These are phyloP conservation scores for Glebionis coronaria DNA, from an alignment of 129 eudicot genomes.

Conservation along the genomic window DNA sequence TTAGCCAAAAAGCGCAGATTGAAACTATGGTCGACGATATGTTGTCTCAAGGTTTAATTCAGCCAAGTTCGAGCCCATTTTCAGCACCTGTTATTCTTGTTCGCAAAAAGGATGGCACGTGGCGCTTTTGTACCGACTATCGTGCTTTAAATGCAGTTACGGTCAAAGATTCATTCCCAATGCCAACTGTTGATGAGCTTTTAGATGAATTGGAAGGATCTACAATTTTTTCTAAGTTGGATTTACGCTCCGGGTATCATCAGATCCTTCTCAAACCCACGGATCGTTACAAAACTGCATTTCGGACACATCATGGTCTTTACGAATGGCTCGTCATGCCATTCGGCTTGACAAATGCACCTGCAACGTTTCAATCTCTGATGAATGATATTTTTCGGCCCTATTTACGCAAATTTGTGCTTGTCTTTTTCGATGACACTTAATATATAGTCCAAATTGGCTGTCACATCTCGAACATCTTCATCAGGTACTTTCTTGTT, in stretches of 20 bases:
- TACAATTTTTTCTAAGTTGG: background rate
- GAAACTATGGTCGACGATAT: no score
- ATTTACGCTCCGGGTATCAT: background rate
- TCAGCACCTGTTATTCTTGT: no score
- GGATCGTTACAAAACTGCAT: background rate
- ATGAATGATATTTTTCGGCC: background rate
- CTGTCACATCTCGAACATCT: background rate
- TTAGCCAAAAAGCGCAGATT: no score
- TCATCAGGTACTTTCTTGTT: background rate
- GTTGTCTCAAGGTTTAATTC: no score
- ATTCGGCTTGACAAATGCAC: background rate
- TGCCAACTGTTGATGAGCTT: background rate
- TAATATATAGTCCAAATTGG: background rate
- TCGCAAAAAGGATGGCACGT: no score
- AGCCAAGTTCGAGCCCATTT: no score
- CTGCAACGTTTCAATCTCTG: background rate
- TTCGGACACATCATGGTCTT: background rate
- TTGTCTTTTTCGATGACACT: constrained; percentile 6
- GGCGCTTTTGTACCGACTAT: no score
- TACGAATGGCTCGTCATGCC: background rate
- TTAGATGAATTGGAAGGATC: background rate
- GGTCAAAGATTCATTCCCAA: background rate
- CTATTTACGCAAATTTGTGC: no score
- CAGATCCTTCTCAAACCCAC: background rate
- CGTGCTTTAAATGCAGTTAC: no score